Conservation (phyloP, 108 stramenopile species). For the Nitzschia sp. region DNA sequence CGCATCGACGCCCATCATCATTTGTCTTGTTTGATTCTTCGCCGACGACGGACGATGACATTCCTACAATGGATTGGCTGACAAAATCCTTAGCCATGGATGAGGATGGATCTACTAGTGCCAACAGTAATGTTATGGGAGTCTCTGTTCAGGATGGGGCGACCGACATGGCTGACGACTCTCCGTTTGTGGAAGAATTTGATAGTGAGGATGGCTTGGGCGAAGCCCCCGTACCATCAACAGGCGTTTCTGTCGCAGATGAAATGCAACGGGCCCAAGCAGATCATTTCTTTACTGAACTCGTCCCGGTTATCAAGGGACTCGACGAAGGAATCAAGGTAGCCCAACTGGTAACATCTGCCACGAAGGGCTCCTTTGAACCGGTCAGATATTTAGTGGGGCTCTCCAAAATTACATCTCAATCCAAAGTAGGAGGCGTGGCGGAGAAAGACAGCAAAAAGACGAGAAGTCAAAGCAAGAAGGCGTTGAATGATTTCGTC, state of each 20-base stretch:
- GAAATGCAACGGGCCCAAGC: constrained; percentile 40
- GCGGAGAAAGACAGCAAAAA: not conserved
- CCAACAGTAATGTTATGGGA: not conserved
- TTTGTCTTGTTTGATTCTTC: too few relatives aligned
- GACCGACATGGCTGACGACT: constrained; percentile 6
- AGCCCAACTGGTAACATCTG: constrained; percentile 40
- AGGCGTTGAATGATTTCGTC: constrained; percentile 37
- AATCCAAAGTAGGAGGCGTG: not conserved
- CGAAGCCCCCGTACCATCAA: constrained; percentile 41
- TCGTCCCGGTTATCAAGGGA: constrained; percentile 31
- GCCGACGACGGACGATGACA: constrained; percentile 14
- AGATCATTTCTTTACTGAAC: constrained; percentile 39
- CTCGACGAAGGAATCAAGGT: constrained; percentile 27
- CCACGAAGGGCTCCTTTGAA: constrained; percentile 32
- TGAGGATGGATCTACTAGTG: not conserved
- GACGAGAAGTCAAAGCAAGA: not conserved
- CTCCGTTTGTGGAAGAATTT: constrained; percentile 27
- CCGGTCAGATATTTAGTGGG: constrained; percentile 56
- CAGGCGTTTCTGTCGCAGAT: constrained; percentile 49
- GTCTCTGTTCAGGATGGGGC: not conserved
- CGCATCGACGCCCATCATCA: too few relatives aligned
- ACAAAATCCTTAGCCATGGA: constrained; percentile 13
- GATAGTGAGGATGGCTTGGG: constrained; percentile 26
- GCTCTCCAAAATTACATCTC: constrained; percentile 29
- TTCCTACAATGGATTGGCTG: constrained; percentile 41